Evolutionary conservation across 306 rosid genomes (phyloP), one percentile per base, ranked within the genome.

Genomic region (Rosa rugosa): DNA sequence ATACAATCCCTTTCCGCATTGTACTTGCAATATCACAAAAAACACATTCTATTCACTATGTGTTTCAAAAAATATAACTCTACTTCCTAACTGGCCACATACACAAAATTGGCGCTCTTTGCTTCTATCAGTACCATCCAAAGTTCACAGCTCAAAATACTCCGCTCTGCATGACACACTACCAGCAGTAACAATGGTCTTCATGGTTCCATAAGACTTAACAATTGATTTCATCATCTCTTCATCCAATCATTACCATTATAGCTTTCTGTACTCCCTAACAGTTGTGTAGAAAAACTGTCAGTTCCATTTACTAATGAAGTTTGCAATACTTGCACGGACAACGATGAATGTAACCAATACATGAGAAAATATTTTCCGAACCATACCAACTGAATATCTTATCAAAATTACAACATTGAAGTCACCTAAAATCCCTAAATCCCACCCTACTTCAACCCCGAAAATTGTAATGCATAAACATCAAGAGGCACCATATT

Each of bases 91-190:
- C 53, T 8, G 20, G 80, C 79, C 83, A 75, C 50, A 49, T 46
- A 49, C 83, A 69, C 83, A 82, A 81, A 78, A 78, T 54, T 78
- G 80, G 70, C 80, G 73, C 47, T 56, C 38, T 36, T 75, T 65
- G 64, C 31, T 44, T 49, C 72, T 17, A 63, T 17, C 40, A 7
- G 69, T 75, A 57, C 8, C 25, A 44, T 51, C 34, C 45, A 4
- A 22, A 60, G 41, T 59, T 80, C 77, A 60, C 31, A 70, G 38
- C 71, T 38, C 71, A 66, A 16, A 12, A 62, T 27, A 22, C 69
- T 50, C 49, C 20, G 12, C 69, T 45, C 65, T 22, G 51, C 79
- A 57, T n/a, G 42, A 47, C 63, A 56, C 83, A 59, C 40, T 70
- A 80, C 77, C 75, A 71, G 80, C 42, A 41, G 25, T 27, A 59